Base-by-base conservation (phyloP, 73 alveolate species). In the Tetrahymena borealis region DNA sequence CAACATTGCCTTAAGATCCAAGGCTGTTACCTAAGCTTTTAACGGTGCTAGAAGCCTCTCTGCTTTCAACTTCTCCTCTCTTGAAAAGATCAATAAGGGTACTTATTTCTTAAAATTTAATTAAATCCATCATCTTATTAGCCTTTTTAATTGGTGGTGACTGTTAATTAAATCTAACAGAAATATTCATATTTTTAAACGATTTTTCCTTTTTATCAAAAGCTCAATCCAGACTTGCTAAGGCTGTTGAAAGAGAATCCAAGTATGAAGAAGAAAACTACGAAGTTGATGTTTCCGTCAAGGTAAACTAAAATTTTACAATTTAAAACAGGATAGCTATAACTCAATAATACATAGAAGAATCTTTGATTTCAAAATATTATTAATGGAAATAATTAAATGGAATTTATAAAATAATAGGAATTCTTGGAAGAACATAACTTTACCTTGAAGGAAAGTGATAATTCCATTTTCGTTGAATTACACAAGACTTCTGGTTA, bases 191-290 rank as follows among this genome's bases (percentile, higher is more conserved):
- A 20, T 60, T n/a, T 60, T 60, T 18, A 60, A 60, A 41, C 78
- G 5, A 6, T 60, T 60, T 60, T n/a, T n/a, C n/a, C n/a, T n/a
- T 60, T 60, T 60, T 7, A 39, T 9, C 7, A 39, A 39, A 43
- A 60, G 85, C 85, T 32, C 36, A 91, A 77, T 91, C 79, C 78
- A 93, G 91, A 40, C 91, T 93, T 28, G n/a, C 33, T 13, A 93
- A 85, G 91, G 91, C 91, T 28, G 93, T 93, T 85, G 95, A 93
- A 90, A 93, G 79, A 77, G 95, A 93, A 40, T 42, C 79, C 31
- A 93, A 93, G 90, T 93, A 85, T 37, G 95, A 93, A 37, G 91
- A 93, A 42, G 39, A 91, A 31, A 93, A 93, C 78, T 93, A 93
- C 91, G 95, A 38, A 15, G 79, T 32, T 32, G 95, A 93, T 39